These are phyloP conservation scores for Peniophora sp. DNA, from an alignment of 1,284 basidiomycete species.

Conservation along the genomic window DNA sequence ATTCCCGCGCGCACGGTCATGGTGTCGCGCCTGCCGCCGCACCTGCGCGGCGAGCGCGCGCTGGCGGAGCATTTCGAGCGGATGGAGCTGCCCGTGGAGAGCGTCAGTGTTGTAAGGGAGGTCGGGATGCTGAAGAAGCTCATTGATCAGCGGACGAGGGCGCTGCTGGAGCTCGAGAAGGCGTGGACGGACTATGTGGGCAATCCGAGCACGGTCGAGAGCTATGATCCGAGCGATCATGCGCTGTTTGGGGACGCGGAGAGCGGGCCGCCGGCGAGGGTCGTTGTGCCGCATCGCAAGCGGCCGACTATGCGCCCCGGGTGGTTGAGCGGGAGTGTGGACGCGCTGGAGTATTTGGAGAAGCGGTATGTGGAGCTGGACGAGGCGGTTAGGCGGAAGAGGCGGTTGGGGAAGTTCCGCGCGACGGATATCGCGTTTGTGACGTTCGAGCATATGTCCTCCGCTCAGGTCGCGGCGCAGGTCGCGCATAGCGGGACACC, in stretches of 20 bases:
- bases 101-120: slow-evolving; percentile 84
- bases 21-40: slow-evolving; percentile 74
- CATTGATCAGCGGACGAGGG: slow-evolving; percentile 71
- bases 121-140: slow-evolving; percentile 68
- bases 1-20: slow-evolving; percentile 92
- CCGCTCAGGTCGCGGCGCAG: slow-evolving; percentile 92
- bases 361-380: slow-evolving; percentile 71
- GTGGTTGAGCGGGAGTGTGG: slow-evolving; percentile 67
- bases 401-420: slow-evolving; percentile 64
- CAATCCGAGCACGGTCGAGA: slow-evolving; percentile 78
- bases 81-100: slow-evolving; percentile 76
- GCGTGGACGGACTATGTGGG: slow-evolving; percentile 90
- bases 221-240: slow-evolving; percentile 61
- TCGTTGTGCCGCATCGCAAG: slow-evolving; percentile 67
- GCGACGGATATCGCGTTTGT: slow-evolving; percentile 86
- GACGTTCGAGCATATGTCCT: slow-evolving; percentile 94
- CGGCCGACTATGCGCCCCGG: slow-evolving; percentile 63
- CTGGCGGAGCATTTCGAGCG: slow-evolving; percentile 93
- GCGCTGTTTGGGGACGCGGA: slow-evolving; percentile 49
- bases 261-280: slow-evolving; percentile 35
- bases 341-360: slow-evolving; percentile 83
- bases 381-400: slow-evolving; percentile 64
- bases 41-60: slow-evolving; percentile 78
- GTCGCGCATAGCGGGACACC: slow-evolving; percentile 72
- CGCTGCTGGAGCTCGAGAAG: slow-evolving; percentile 70